Percentiles rank a stretch among this genome's conserved stretches.
phyloP scores from a whole-genome alignment of 176 grass and related monocot genomes.

The Lolium multiflorum region DNA sequence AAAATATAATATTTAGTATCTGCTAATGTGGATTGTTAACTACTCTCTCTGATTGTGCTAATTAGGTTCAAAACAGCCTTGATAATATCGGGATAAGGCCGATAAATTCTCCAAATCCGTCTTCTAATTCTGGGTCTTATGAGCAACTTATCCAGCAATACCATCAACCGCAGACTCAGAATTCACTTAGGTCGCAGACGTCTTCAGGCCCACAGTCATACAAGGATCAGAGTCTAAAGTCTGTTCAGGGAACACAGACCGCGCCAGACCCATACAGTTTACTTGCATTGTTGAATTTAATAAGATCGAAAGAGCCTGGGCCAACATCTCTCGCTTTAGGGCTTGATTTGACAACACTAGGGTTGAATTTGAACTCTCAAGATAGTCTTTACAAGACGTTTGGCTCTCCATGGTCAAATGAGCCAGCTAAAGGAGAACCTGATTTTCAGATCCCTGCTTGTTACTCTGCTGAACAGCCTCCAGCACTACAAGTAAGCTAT shows the following conservation, averaged over 20 bases:
- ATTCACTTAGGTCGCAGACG: conserved; percentile 63
- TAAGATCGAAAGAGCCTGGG: conserved; percentile 76
- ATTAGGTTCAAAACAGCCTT: conserved; percentile 74
- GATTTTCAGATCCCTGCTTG: conserved; percentile 80
- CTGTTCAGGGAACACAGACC: conserved; percentile 62
- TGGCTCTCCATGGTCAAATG: conserved; percentile 91
- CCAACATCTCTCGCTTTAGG: conserved; percentile 87
- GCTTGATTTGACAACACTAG: conserved; percentile 87
- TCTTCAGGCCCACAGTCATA: conserved; percentile 66
- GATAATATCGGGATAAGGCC: conserved; percentile 76
- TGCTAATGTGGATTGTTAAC: conserved; percentile 41
- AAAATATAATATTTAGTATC: neutral
- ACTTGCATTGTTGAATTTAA: conserved; percentile 73
- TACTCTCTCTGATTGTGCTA: conserved; percentile 45
- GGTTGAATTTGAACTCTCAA: conserved; percentile 86
- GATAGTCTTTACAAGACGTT: conserved; percentile 94
- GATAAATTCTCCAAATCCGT: conserved; percentile 59
- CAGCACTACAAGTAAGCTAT: conserved; percentile 71
- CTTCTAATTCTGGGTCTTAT: conserved; percentile 58
- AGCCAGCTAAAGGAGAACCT: conserved; percentile 77
- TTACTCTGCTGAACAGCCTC: conserved; percentile 74
- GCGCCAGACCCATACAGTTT: conserved; percentile 70
- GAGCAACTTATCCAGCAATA: conserved; percentile 94
- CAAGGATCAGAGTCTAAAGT: conserved; percentile 76
- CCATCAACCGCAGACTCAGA: conserved; percentile 80